Conservation (phyloP, 2,329 filamentous ascomycete genomes). For the Aureobasidium leucospermi region DNA sequence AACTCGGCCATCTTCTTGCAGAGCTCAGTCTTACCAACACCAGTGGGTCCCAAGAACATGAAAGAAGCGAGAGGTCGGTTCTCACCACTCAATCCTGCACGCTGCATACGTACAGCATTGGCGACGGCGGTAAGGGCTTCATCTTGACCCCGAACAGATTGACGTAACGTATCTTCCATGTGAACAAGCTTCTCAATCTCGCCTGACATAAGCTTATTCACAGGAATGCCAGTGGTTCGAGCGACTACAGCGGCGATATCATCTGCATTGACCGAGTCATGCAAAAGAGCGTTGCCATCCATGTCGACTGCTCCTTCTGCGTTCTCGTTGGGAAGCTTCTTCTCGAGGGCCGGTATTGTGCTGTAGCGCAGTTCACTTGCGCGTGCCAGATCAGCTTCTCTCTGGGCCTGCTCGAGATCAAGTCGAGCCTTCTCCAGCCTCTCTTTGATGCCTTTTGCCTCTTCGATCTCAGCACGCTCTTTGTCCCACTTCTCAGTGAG, state of each 20-base stretch:
- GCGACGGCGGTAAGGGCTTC: slow-evolving; percentile 87
- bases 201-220: slow-evolving; percentile 84
- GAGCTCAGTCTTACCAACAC: slow-evolving; percentile 93
- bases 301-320: slow-evolving; percentile 35
- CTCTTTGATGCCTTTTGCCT: slow-evolving; percentile 78
- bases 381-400: slow-evolving; percentile 78
- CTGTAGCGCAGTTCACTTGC: slow-evolving; percentile 90
- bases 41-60: slow-evolving; percentile 95
- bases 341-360: slow-evolving; percentile 72
- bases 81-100: slow-evolving; percentile 84
- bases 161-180: slow-evolving; percentile 84
- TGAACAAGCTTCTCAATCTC: slow-evolving; percentile 91
- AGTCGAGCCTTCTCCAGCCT: slow-evolving; percentile 80
- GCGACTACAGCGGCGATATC: slow-evolving; percentile 92
- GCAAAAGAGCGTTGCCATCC: slow-evolving; percentile 57
- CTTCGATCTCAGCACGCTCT: slow-evolving; percentile 77
- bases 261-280: slow-evolving; percentile 90
- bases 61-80: slow-evolving; percentile 89
- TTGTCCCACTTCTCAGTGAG: slow-evolving; percentile 84
- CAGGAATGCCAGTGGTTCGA: slow-evolving; percentile 83
- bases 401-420: slow-evolving; percentile 80
- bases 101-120: slow-evolving; percentile 87
- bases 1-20: slow-evolving; percentile 94
- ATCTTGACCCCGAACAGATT: slow-evolving; percentile 85
- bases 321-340: slow-evolving; percentile 70